phyloP scores from a whole-genome alignment of 192 early-diverging fungal genomes.

The Mortierella antarctica region DNA sequence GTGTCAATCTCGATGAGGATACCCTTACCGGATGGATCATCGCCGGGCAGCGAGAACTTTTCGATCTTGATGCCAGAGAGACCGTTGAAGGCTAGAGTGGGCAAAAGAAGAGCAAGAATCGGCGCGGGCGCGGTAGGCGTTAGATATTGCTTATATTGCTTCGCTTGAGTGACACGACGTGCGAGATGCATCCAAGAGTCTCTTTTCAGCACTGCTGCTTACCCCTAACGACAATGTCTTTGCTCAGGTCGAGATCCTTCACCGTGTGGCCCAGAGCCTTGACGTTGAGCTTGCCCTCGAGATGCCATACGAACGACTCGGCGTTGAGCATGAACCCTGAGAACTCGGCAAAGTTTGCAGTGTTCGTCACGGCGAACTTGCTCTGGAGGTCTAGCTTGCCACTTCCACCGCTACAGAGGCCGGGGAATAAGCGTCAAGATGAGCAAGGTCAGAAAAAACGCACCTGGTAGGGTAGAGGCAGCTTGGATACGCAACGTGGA shows the following conservation, averaged over 20 bases:
- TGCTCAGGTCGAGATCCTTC: constrained; percentile 58
- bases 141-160: background rate
- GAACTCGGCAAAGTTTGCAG: constrained; percentile 56
- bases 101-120: background rate
- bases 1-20: constrained; percentile 59
- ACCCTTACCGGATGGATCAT: constrained; percentile 62
- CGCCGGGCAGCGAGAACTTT: constrained; percentile 57
- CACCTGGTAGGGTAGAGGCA: background rate
- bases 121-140: background rate
- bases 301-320: constrained; percentile 58
- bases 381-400: constrained; percentile 19
- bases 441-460: background rate
- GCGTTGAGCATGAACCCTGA: constrained; percentile 60
- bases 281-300: constrained; percentile 55
- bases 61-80: constrained; percentile 55
- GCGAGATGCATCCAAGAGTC: background rate
- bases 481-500: background rate
- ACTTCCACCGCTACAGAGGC: constrained; percentile 13
- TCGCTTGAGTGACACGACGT: background rate
- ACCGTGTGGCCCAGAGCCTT: constrained; percentile 56
- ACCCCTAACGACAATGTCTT: constrained; percentile 60
- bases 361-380: constrained; percentile 54
- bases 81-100: constrained; percentile 54
- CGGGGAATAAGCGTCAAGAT: constrained; percentile 2
- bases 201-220: constrained; percentile 1